Base-by-base conservation (phyloP, 805 yeast genomes). In the Ogataea zsoltii region DNA sequence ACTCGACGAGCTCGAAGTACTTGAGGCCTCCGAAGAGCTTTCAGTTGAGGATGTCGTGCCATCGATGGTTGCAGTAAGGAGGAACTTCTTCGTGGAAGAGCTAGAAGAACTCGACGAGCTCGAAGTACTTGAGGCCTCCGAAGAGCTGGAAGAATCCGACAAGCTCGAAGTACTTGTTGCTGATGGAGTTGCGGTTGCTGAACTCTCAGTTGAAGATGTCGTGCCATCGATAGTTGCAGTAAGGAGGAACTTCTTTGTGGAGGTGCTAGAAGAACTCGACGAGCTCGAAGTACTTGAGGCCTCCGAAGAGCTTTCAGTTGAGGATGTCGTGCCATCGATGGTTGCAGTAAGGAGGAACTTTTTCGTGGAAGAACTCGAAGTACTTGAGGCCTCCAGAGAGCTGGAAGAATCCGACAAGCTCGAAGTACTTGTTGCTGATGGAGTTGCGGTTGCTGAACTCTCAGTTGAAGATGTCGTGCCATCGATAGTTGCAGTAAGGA, bases 311-410 rank as follows among this genome's bases (percentile, higher is more conserved):
- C 38, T 12, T 3, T 13, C 38, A 6, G 38, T 19, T 7, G 13
- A 14, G 7, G 21, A 7, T n/a, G 11, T 12, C 18, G 26, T n/a
- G 7, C 38, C 38, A 21, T 13, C 38, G n/a, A 38, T 34, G 29
- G 61, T 63, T 62, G 48, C 58, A 61, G 39, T 49, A 58, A 4
- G 50, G 48, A 7, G 66, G 60, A 31, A 3, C 66, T 58, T 35
- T 62, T 55, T 15, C 49, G 46, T 28, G 61, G 53, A 39, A 63
- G 28, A 11, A 25, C 33, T 42, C 15, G 15, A 7, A 25, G 28
- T 7, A 25, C 28, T 25, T 7, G 28, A 25, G 28, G 28, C 11
- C 28, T 25, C 10, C 7, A 10, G 16, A 12, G 34, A 31, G 10
- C 17, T 31, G 14, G 34, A 31, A 4, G 7, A 7, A 5, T 14